phyloP scores from a whole-genome alignment of 176 grass and related monocot species.

The Carex cristatella region DNA sequence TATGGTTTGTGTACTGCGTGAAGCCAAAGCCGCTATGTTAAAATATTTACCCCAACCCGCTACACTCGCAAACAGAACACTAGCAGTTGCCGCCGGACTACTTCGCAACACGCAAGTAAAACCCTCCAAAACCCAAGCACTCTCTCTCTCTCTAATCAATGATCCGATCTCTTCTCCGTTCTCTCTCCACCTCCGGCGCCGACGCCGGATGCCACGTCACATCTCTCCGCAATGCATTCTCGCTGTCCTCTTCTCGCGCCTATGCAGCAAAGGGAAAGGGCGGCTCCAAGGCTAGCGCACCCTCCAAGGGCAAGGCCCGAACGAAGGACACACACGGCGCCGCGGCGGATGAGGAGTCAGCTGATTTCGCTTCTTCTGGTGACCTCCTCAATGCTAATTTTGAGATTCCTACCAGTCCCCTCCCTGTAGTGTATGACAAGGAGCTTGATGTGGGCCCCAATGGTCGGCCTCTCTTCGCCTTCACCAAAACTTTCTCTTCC shows the following conservation, averaged over 20 bases:
- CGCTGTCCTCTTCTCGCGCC: slow-evolving; percentile 30
- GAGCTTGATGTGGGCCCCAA: slow-evolving; percentile 71
- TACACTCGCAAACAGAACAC: neutral
- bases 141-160: neutral
- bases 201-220: neutral
- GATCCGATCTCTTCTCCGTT: slow-evolving; percentile 42
- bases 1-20: too few relatives aligned
- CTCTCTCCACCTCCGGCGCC: slow-evolving; percentile 37
- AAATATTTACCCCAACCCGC: too few relatives aligned
- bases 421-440: slow-evolving; percentile 62
- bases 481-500: slow-evolving; percentile 56
- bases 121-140: neutral
- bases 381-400: slow-evolving; percentile 53
- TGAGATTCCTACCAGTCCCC: slow-evolving; percentile 64
- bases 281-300: slow-evolving; percentile 43
- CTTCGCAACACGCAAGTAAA: neutral
- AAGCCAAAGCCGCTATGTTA: too few relatives aligned
- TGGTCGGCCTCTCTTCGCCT: slow-evolving; percentile 76
- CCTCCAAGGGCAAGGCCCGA: slow-evolving; percentile 46
- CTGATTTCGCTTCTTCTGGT: slow-evolving; percentile 10
- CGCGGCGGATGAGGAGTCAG: slow-evolving; percentile 13
- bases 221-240: slow-evolving; percentile 8
- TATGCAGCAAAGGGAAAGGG: slow-evolving; percentile 77
- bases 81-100: neutral
- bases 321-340: slow-evolving; percentile 47